Evolutionary conservation across 108 stramenopile species (phyloP), one percentile per base, ranked within the genome.

Genomic region (Nitzschia putrida): DNA sequence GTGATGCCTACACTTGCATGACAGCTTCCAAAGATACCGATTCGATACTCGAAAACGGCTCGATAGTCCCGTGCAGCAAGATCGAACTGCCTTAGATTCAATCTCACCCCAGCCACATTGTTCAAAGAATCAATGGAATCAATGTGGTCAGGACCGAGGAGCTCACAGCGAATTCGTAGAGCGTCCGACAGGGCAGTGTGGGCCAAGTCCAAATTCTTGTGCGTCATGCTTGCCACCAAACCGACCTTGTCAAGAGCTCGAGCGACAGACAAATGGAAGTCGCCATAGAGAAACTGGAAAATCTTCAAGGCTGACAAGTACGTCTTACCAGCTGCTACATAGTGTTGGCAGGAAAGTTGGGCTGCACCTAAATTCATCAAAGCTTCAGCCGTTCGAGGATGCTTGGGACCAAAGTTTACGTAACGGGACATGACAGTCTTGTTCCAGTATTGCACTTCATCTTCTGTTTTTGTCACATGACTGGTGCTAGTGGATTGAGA

Each of bases 101-200:
- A 37, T 42, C 53, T 24, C 20, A 67, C 51, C 8, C 71, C 64
- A 41, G 77, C 77, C 34, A 78, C 12, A 57, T 78, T 65, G 34
- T 78, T 78, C 29, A 78, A 55, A 14, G 71, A 72, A 55, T 78
- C 77, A 12, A 73, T 68, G 4, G 66, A 47, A 53, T 78, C 77
- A 18, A 70, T 50, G 39, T 78, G 77, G 13, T 57, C 42, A 18
- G 70, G 41, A 10, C 77, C 77, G 1, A 78, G 40, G 13, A 43
- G 53, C 40, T 71, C 0, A 34, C 51, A 57, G 26, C 77, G 70
- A 51, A 78, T 72, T n/a, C 14, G 43, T 13, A 66, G 61, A 14
- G 65, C 56, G 0, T 72, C 57, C 20, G 42, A 38, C 13, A 78
- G 47, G 3, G 77, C 53, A 8, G 16, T 43, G 1, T 47, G 18